Evolutionary conservation across 169 alveolate genomes (phyloP).

Genomic region (Theileria annulata): DNA sequence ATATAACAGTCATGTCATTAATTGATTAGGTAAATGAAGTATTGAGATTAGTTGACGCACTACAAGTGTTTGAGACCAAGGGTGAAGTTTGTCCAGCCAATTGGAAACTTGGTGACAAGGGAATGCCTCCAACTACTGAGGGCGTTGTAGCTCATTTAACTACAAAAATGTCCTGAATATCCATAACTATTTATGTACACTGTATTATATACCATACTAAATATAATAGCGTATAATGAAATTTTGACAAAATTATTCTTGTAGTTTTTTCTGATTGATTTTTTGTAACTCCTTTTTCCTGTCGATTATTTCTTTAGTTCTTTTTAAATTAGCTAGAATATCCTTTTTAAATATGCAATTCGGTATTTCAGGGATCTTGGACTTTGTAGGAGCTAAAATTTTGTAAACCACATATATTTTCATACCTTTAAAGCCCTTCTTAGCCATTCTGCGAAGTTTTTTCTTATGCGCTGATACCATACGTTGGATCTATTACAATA

Average conservation of each 20-base stretch:
- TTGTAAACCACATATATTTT: neutral
- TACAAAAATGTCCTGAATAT: constrained; percentile 37
- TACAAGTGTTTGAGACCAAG: constrained; percentile 92
- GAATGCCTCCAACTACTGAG: constrained; percentile 93
- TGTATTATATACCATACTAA: neutral
- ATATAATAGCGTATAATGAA: neutral
- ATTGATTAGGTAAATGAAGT: constrained; percentile 84
- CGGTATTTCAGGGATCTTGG: constrained; percentile 65
- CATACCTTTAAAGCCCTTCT: constrained; percentile 50
- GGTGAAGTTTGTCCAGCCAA: constrained; percentile 99
- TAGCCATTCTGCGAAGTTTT: constrained; percentile 39
- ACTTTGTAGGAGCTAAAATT: constrained; percentile 11
- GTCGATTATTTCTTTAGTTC: constrained; percentile 57
- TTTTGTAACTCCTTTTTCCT: constrained; percentile 22
- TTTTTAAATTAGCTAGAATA: constrained; percentile 50
- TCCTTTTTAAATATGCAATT: constrained; percentile 64
- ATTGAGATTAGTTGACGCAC: constrained; percentile 94
- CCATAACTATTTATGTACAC: neutral
- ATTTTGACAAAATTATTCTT: neutral
- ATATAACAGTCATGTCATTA: neutral
- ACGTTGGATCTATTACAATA: constrained; percentile 47
- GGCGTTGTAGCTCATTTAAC: constrained; percentile 81
- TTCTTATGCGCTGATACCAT: constrained; percentile 68
- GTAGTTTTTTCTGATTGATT: neutral
- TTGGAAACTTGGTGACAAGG: constrained; percentile 95